Evolutionary conservation across 106 monocot species (phyloP).

Genomic region (Dendrobium officinale): DNA sequence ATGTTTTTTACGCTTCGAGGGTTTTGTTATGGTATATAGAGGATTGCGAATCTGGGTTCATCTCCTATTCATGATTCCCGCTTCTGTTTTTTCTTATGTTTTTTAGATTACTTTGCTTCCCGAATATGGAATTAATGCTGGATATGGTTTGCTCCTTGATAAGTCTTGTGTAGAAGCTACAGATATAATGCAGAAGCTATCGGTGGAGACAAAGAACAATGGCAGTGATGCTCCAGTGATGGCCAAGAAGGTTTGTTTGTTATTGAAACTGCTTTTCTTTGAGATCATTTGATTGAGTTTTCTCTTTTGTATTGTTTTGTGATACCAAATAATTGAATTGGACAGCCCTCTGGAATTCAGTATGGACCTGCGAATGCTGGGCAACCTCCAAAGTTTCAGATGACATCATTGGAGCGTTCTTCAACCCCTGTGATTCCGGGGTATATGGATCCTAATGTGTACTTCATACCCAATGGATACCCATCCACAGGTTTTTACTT

Average conservation of each 20-base stretch:
- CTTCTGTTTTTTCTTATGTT: neutral
- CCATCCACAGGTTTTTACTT: constrained; percentile 33
- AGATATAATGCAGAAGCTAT: constrained; percentile 49
- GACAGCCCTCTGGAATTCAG: constrained; percentile 24
- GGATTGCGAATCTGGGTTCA: neutral
- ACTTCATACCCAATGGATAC: constrained; percentile 33
- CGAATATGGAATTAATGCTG: too few relatives aligned
- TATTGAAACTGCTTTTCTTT: neutral
- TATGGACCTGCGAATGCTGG: constrained; percentile 17
- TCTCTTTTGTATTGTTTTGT: neutral
- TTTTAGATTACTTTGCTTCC: neutral
- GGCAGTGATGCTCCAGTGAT: constrained; percentile 28
- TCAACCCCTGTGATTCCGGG: constrained; percentile 13
- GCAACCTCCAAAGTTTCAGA: constrained; percentile 9
- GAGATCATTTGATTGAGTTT: neutral
- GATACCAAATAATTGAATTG: neutral
- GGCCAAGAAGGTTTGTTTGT: constrained; percentile 34
- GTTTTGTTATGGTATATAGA: constrained; percentile 10
- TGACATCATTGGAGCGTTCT: constrained; percentile 5
- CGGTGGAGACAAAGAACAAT: constrained; percentile 45
- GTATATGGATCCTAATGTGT: constrained; percentile 9
- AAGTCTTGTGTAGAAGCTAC: constrained; percentile 29
- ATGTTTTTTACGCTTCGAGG: neutral
- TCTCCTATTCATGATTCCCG: neutral
- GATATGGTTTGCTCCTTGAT: constrained; percentile 5